Conservation (phyloP, 208 protist species). For the Vickermania ingenoplastis region DNA sequence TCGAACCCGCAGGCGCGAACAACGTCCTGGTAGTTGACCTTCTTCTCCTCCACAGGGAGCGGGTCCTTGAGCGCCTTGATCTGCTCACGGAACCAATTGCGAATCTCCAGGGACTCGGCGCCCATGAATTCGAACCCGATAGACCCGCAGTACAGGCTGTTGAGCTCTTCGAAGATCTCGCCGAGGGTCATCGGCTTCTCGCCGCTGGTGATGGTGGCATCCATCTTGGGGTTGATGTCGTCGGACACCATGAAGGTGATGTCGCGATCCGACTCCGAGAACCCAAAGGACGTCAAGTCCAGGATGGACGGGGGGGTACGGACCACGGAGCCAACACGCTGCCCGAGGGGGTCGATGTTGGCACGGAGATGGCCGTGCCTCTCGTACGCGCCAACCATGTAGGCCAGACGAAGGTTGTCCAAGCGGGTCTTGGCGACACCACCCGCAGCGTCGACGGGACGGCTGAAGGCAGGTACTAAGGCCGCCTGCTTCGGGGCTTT, state of each 20-base stretch:
- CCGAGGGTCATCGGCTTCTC: constrained; percentile 63
- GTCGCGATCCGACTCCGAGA: constrained; percentile 61
- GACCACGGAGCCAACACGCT: constrained; percentile 10
- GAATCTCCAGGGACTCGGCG: constrained; percentile 88
- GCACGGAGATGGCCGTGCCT: constrained; percentile 74
- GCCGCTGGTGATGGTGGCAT: constrained; percentile 62
- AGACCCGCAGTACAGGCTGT: constrained; percentile 81
- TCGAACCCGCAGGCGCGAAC: constrained; percentile 91
- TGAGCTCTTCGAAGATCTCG: constrained; percentile 64
- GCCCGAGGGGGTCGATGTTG: constrained; percentile 62
- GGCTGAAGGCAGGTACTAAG: constrained; percentile 64
- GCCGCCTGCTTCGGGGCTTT: constrained; percentile 35
- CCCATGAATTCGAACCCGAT: constrained; percentile 97
- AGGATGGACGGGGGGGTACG: constrained; percentile 27
- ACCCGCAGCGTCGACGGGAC: constrained; percentile 41
- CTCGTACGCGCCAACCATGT: constrained; percentile 87
- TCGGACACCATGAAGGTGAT: constrained; percentile 77
- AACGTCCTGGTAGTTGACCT: constrained; percentile 63
- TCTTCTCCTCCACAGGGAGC: constrained; percentile 44
- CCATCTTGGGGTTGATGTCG: constrained; percentile 37
- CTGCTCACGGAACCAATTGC: constrained; percentile 93
- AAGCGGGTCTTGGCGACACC: constrained; percentile 69
- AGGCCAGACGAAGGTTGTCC: constrained; percentile 85
- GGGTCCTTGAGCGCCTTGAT: constrained; percentile 63
- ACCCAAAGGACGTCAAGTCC: constrained; percentile 64